Base-by-base conservation (phyloP, 805 yeast species). In the Naumovozyma dairenensis region DNA sequence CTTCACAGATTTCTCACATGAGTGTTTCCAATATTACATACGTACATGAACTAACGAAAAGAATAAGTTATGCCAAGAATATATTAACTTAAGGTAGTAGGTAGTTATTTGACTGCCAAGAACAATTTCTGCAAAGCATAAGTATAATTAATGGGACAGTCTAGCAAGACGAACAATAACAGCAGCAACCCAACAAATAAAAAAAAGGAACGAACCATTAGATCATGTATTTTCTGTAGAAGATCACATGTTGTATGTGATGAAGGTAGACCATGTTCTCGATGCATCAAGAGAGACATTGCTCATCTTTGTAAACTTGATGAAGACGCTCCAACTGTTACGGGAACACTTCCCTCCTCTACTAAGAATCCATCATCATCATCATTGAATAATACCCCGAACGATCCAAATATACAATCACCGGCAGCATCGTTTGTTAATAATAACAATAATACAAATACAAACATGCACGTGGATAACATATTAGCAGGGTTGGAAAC, bases 181-280 rank as follows among this genome's bases (percentile, higher is more conserved):
- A 28, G 18, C 19, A 10, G 7, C n/a, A 16, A 28, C 10, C 6
- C 7, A 16, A 15, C 6, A 5, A 13, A 7, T 13, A 20, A 27
- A 28, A 32, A 41, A 28, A 31, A 25, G 24, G 26, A 28, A 27
- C 28, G 22, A 8, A 13, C 28, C 6, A 25, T 37, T 22, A 48
- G 36, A 37, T 94, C 97, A 0, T 87, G 97, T 60, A 80, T 87
- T 1, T 87, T 82, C 51, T 87, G 96, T 54, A 72, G 96, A 25
- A 65, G 97, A 35, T 83, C 95, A 0, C 97, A 87, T 55, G 83
- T 87, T 87, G 81, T 85, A 20, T 87, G 97, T 60, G 94, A 86
- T 55, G 80, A 77, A 27, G 63, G 72, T 14, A 58, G 84, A 48
- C 76, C 68, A 61, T 42, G 78, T 92, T 5, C 76, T 32, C 66